Conservation (phyloP, 352 stramenopile genomes). For the Globisporangium cylindrosporum region DNA sequence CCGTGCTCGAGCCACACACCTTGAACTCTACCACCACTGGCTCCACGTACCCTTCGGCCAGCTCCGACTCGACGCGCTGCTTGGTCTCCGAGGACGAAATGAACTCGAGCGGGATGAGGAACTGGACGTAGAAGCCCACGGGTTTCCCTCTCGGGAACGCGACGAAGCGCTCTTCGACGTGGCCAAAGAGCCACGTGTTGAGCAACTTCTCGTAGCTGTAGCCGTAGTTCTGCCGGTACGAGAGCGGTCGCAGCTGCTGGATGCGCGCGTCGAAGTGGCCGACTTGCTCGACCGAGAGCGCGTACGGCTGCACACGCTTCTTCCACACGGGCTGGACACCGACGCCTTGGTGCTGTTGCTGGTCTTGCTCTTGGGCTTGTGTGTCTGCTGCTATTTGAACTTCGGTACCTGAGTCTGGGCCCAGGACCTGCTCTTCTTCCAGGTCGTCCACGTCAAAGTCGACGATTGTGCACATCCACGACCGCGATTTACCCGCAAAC, state of each 20-base stretch:
- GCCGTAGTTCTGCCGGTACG: conserved; percentile 2
- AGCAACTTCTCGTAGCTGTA: conserved; percentile 26
- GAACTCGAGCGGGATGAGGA: conserved; percentile 35
- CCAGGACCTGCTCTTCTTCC: conserved; percentile 18
- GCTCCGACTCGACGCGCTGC: conserved; percentile 16
- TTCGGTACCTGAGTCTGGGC: conserved; percentile 30
- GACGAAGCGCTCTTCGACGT: conserved; percentile 40
- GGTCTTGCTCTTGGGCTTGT: not conserved
- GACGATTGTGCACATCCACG: conserved; percentile 37
- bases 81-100: conserved; percentile 8
- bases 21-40: conserved; percentile 41
- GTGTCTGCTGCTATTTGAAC: not conserved
- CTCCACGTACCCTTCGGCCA: not conserved
- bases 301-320: conserved; percentile 15
- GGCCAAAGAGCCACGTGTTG: conserved; percentile 35
- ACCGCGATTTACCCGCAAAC: conserved; percentile 11
- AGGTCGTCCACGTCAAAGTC: conserved; percentile 60
- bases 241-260: conserved; percentile 10
- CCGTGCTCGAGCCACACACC: conserved; percentile 38
- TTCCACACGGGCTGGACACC: conserved; percentile 11
- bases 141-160: conserved; percentile 49
- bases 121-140: conserved; percentile 55
- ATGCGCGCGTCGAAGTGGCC: conserved; percentile 21
- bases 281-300: conserved; percentile 19
- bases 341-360: not conserved